A percentile compares a stretch with the other conserved stretches of the same genome.
Conservation (phyloP, 176 grass and related monocot species). For the Carex littledalei region DNA sequence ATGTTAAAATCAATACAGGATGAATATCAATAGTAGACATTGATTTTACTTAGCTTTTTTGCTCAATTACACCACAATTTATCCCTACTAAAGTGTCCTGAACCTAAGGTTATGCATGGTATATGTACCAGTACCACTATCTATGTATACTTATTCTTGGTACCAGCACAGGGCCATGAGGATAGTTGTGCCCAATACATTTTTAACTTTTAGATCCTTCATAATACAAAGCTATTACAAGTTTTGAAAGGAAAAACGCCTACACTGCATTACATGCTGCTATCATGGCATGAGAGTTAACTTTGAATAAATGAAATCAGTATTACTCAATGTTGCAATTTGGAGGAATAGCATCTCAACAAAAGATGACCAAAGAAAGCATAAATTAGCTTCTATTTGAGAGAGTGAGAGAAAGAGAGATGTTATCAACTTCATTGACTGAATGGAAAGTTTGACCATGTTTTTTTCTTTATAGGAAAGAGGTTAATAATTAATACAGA, state of each 20-base stretch:
- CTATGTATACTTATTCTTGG: neutral
- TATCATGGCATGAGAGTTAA: neutral
- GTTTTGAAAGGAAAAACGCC: neutral
- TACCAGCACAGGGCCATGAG: neutral
- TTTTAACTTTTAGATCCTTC: too few relatives aligned
- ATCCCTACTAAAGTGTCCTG: neutral
- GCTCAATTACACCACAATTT: neutral
- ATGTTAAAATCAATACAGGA: neutral
- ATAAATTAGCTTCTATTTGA: neutral
- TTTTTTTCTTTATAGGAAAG: neutral
- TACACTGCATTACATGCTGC: neutral
- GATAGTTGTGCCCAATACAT: too few relatives aligned
- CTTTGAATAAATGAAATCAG: neutral
- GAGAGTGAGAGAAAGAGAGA: neutral
- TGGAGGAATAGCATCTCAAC: neutral
- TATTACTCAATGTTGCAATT: neutral
- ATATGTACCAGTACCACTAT: neutral
- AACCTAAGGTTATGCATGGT: neutral
- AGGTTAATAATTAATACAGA: neutral
- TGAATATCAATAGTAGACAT: neutral
- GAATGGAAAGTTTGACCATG: conserved; percentile 21
- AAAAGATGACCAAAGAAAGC: neutral
- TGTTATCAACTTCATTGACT: conserved; percentile 7
- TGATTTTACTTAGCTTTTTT: neutral
- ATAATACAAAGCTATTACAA: neutral